Base-by-base conservation (phyloP, 805 yeast species). In the Ogataea kodamae region DNA sequence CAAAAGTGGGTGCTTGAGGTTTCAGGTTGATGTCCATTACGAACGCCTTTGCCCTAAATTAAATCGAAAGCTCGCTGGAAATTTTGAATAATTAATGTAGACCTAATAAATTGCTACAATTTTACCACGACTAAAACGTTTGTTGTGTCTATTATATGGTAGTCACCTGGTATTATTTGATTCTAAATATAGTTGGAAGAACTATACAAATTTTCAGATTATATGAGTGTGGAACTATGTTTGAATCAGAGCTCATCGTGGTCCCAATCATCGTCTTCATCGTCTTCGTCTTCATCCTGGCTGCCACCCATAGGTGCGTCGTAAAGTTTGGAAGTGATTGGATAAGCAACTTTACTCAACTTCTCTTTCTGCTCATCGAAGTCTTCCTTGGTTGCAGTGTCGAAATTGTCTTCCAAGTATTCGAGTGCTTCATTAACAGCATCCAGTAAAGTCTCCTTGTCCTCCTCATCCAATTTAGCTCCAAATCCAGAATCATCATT, bases 341-440 rank as follows among this genome's bases (percentile, higher is more conserved):
- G 97, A 64, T 81, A 80, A 29, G 96, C 95, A 54, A 82, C 68
- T 52, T 82, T 75, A 44, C 81, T 75, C 62, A 90, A 75, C 57
- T 82, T 67, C 52, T 83, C 89, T 66, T 77, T 85, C 68, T 88
- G 94, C 64, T 88, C 97, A 37, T 86, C 94, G 50, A 84, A 82
- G 56, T 92, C 98, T 65, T 89, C 97, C 54, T 82, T 75, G 33
- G 95, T 74, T 28, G 97, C 97, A 43, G 84, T 68, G 39, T 86
- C 94, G 25, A 52, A 53, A 65, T 84, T 78, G 55, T 82, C 96
- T 52, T 87, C 95, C 52, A 92, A 40, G 38, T 45, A 60, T 43
- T 57, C 63, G 48, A 82, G 65, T 28, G 86, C 76, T 62, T 92
- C 98, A 59, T 78, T 77, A 52, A 87, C 68, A 36, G 96, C 96